Conservation (phyloP, 345 rosid species). For the Hibiscus trionum region DNA sequence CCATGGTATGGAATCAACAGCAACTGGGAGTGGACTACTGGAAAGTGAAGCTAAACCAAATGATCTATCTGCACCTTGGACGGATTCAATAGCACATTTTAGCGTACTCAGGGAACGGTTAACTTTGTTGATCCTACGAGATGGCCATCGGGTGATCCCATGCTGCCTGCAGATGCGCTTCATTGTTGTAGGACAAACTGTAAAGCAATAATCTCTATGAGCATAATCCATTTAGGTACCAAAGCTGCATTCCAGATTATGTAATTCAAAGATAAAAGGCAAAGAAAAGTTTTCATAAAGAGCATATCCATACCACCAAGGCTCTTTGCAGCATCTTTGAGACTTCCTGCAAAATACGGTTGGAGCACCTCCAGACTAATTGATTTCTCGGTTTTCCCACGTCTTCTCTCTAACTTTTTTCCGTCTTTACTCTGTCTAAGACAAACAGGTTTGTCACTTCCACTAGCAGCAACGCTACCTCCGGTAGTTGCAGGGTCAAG, state of each 20-base stretch:
- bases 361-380: slow-evolving; percentile 89
- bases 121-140: slow-evolving; percentile 94
- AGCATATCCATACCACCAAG: slow-evolving; percentile 23
- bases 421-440: slow-evolving; percentile 29
- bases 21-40: slow-evolving; percentile 54
- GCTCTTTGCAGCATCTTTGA: slow-evolving; percentile 95
- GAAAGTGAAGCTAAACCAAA: slow-evolving; percentile 42
- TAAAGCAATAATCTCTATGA: slow-evolving; percentile 15
- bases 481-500: slow-evolving; percentile 27
- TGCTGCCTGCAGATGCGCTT: slow-evolving; percentile 98
- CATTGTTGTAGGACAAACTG: slow-evolving; percentile 99
- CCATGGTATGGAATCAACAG: slow-evolving; percentile 58
- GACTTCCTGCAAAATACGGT: slow-evolving; percentile 80
- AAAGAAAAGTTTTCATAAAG: not conserved
- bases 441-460: slow-evolving; percentile 23
- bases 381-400: slow-evolving; percentile 71
- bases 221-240: slow-evolving; percentile 4
- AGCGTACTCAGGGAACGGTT: slow-evolving; percentile 70
- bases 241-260: not conserved
- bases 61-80: slow-evolving; percentile 71
- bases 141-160: slow-evolving; percentile 96
- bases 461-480: slow-evolving; percentile 16
- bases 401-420: slow-evolving; percentile 55
- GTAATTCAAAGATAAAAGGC: not conserved
- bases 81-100: slow-evolving; percentile 80